These are phyloP conservation scores for Fraxinus sp. DNA, from an alignment of 305 asterid genomes.

Conservation along the genomic window DNA sequence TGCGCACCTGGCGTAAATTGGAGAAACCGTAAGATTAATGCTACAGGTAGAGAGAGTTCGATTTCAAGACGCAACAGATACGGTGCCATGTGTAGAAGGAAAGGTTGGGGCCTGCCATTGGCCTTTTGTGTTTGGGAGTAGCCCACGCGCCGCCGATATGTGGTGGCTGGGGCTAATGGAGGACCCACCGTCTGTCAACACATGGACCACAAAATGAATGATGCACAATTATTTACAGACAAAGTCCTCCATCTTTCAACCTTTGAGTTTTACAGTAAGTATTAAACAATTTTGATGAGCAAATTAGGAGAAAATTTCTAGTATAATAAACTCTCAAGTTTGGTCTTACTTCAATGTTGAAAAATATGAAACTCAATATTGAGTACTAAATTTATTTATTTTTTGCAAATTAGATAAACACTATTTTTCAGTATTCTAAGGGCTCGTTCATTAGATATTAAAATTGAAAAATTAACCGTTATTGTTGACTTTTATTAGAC, in stretches of 20 bases:
- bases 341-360: too few relatives aligned
- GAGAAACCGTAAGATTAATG: constrained; percentile 8
- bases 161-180: constrained; percentile 32
- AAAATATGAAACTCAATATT: too few relatives aligned
- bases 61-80: constrained; percentile 32
- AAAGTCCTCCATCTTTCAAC: neutral
- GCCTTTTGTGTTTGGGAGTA: neutral
- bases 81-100: constrained; percentile 38
- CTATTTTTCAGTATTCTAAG: neutral
- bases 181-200: constrained; percentile 35
- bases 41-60: constrained; percentile 24
- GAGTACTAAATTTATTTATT: too few relatives aligned
- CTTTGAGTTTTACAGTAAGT: neutral
- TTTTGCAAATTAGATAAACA: neutral
- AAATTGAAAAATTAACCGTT: too few relatives aligned
- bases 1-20: neutral
- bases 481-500: too few relatives aligned
- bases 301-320: neutral
- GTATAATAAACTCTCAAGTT: neutral
- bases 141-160: constrained; percentile 39
- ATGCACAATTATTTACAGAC: neutral
- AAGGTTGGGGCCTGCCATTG: constrained; percentile 25
- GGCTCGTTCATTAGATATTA: too few relatives aligned
- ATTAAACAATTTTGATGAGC: neutral
- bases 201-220: constrained; percentile 19